phyloP scores from a whole-genome alignment of 1,139 yeast genomes.

The Chernovozyma sophiae-reginae region DNA sequence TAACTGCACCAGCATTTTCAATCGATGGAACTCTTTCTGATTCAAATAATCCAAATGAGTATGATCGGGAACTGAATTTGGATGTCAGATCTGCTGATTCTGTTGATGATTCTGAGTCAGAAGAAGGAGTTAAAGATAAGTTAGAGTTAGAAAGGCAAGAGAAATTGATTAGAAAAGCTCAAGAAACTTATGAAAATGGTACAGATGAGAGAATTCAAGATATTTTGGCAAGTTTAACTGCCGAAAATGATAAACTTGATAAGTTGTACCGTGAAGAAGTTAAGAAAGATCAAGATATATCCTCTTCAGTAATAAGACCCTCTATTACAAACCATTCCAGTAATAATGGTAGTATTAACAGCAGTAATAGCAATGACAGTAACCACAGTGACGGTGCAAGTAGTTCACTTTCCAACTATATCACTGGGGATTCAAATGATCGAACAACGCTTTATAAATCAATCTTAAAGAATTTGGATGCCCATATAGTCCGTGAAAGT shows the following conservation, averaged over 20 bases:
- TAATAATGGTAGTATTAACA: too few species aligned
- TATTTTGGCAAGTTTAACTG: conserved; percentile 3
- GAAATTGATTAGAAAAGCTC: conserved; percentile 2
- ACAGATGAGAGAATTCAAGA: conserved; percentile 2
- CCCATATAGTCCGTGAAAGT: conserved; percentile 19
- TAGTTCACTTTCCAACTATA: neutral
- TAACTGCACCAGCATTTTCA: too few species aligned
- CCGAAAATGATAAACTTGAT: conserved; percentile 4
- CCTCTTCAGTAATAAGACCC: neutral
- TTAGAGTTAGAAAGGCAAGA: neutral
- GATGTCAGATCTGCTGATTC: neutral
- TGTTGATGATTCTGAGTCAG: neutral
- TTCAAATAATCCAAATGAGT: neutral
- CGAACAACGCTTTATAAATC: conserved; percentile 34
- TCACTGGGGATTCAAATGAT: neutral
- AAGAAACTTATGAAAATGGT: conserved; percentile 3
- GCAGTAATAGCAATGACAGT: neutral
- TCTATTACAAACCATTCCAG: neutral
- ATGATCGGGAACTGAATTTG: neutral
- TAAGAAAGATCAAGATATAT: conserved; percentile 1
- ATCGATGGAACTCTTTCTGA: neutral
- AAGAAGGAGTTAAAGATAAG: neutral
- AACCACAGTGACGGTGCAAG: neutral
- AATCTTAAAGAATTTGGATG: conserved; percentile 29
- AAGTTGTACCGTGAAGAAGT: conserved; percentile 6